Conservation (phyloP, 2,329 filamentous ascomycete genomes). For the Cercospora berteroae region DNA sequence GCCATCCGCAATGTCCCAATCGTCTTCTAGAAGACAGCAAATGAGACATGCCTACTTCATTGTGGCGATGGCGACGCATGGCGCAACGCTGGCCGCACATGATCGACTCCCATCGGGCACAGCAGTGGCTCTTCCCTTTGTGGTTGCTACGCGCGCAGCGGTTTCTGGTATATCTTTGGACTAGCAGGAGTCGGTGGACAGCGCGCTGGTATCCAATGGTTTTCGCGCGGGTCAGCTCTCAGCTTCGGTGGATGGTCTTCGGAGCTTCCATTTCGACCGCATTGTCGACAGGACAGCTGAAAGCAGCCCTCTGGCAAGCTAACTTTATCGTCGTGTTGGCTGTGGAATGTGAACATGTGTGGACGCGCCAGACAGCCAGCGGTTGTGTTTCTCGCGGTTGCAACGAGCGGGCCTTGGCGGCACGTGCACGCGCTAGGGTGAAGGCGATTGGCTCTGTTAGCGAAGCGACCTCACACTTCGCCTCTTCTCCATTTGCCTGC, state of each 20-base stretch:
- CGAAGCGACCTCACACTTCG: constrained; percentile 10
- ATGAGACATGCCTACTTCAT: constrained; percentile 30
- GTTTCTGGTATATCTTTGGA: constrained; percentile 2
- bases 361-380: constrained; percentile 7
- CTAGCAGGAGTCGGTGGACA: not conserved
- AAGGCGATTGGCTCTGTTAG: constrained; percentile 13
- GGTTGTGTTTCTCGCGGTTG: constrained; percentile 8
- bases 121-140: constrained; percentile 4
- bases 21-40: constrained; percentile 32
- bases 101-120: constrained; percentile 10
- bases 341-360: constrained; percentile 23
- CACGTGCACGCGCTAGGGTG: constrained; percentile 3
- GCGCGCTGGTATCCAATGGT: constrained; percentile 10
- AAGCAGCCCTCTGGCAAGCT: not conserved
- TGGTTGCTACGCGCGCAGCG: not conserved
- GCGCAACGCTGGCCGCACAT: constrained; percentile 22
- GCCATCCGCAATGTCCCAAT: constrained; percentile 29
- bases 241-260: constrained; percentile 3
- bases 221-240: not conserved
- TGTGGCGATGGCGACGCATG: constrained; percentile 23
- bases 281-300: constrained; percentile 2
- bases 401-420: constrained; percentile 10
- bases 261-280: constrained; percentile 12
- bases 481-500: constrained; percentile 20
- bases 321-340: constrained; percentile 22